These are phyloP conservation scores for Trypanosoma lewisi DNA, from an alignment of 208 protist species.

Conservation along the genomic window DNA sequence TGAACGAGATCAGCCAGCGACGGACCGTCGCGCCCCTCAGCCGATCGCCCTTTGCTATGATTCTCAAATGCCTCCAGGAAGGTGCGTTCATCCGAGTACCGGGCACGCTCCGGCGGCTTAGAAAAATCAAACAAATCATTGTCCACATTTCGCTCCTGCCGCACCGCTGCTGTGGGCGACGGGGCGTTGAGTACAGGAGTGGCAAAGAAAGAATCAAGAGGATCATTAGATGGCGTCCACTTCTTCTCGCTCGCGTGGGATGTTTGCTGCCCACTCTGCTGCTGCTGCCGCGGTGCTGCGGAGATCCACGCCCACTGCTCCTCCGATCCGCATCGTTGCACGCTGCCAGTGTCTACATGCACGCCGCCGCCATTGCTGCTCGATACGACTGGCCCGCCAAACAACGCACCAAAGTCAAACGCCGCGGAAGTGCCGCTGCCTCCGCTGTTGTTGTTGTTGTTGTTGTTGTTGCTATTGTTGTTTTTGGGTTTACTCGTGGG, in stretches of 20 bases:
- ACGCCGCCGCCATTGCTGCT: neutral
- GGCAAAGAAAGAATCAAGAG: slow-evolving; percentile 25
- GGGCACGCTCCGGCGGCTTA: slow-evolving; percentile 36
- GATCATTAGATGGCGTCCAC: slow-evolving; percentile 9
- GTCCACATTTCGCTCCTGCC: slow-evolving; percentile 9
- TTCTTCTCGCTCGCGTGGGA: neutral
- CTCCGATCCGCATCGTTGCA: neutral
- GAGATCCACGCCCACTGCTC: slow-evolving; percentile 1
- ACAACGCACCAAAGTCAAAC: slow-evolving; percentile 62
- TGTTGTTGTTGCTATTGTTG: slow-evolving; percentile 7
- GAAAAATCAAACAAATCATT: slow-evolving; percentile 74
- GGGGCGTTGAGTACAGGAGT: neutral
- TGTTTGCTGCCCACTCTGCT: slow-evolving; percentile 2
- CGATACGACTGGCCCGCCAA: slow-evolving; percentile 37
- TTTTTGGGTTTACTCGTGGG: neutral
- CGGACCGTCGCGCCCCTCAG: slow-evolving; percentile 17
- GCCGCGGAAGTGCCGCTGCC: neutral
- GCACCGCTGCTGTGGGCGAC: slow-evolving; percentile 26
- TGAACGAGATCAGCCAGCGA: slow-evolving; percentile 26
- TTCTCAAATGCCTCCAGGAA: slow-evolving; percentile 71
- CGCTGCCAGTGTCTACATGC: neutral
- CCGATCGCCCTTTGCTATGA: slow-evolving; percentile 36
- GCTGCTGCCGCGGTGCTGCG: neutral
- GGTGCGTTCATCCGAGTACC: slow-evolving; percentile 53
- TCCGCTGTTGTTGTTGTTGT: slow-evolving; percentile 8